These are phyloP conservation scores for Phyllosticta ampelicida DNA, from an alignment of 2,329 filamentous ascomycete genomes.

Conservation along the genomic window DNA sequence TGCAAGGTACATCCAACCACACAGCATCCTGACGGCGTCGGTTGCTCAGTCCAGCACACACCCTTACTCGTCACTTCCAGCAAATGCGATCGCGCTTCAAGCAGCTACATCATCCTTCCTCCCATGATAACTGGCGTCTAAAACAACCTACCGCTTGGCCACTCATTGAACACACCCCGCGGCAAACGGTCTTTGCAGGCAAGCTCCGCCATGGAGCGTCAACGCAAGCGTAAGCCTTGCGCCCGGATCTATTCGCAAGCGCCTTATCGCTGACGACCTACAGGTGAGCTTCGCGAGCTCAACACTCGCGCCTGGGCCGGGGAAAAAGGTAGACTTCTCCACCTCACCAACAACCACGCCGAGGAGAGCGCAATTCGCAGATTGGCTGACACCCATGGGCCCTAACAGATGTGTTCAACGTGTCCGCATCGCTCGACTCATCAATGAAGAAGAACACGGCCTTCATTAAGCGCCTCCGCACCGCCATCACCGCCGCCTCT, in stretches of 20 bases:
- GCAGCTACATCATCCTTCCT: not conserved
- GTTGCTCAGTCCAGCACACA: not conserved
- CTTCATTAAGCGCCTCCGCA: constrained; percentile 92
- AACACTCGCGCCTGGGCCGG: constrained; percentile 85
- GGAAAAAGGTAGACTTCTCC: constrained; percentile 55
- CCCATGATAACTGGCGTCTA: not conserved
- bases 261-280: constrained; percentile 15
- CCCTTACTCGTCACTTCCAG: not conserved
- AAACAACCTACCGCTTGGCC: constrained; percentile 11
- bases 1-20: not conserved
- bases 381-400: not conserved
- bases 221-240: constrained; percentile 34
- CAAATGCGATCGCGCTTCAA: not conserved
- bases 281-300: constrained; percentile 81
- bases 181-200: not conserved
- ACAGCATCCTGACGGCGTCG: not conserved
- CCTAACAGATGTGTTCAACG: constrained; percentile 61
- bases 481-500: constrained; percentile 70
- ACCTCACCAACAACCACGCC: constrained; percentile 6
- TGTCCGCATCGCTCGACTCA: constrained; percentile 75
- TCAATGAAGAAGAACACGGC: constrained; percentile 97
- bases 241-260: not conserved
- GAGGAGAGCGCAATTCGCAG: constrained; percentile 15
- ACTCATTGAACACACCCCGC: constrained; percentile 21
- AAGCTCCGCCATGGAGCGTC: constrained; percentile 36